Conservation (phyloP, 306 rosid species). For the Cyclanthera cordifolia region DNA sequence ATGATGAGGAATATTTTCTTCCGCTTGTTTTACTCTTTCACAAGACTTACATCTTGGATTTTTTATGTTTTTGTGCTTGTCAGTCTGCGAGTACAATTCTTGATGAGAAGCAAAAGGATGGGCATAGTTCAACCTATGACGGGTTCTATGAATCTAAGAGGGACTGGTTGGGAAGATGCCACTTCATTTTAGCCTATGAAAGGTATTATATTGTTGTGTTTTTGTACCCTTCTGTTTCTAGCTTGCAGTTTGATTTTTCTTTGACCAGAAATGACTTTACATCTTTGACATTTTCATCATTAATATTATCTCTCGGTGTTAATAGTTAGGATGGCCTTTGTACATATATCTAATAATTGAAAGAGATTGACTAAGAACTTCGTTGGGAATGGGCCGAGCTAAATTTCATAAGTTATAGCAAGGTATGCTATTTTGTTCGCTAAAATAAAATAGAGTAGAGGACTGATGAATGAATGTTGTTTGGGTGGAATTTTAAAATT, state of each 20-base stretch:
- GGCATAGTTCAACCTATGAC: constrained; percentile 68
- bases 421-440: neutral
- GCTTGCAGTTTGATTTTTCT: neutral
- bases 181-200: constrained; percentile 80
- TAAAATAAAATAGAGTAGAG: neutral
- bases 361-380: neutral
- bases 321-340: neutral
- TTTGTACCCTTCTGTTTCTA: neutral
- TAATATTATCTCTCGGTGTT: neutral
- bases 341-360: neutral
- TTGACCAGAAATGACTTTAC: neutral
- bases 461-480: neutral
- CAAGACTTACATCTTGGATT: neutral
- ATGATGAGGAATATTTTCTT: neutral
- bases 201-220: constrained; percentile 35
- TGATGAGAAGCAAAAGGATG: constrained; percentile 79
- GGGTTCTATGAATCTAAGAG: constrained; percentile 93
- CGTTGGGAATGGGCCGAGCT: neutral
- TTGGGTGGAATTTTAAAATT: neutral
- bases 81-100: constrained; percentile 69
- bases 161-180: constrained; percentile 94
- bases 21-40: neutral
- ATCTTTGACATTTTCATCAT: neutral
- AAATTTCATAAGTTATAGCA: neutral
- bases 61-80: constrained; percentile 5